These are phyloP conservation scores for Lodderomyces theae DNA, from an alignment of 1,139 yeast species.

Conservation along the genomic window DNA sequence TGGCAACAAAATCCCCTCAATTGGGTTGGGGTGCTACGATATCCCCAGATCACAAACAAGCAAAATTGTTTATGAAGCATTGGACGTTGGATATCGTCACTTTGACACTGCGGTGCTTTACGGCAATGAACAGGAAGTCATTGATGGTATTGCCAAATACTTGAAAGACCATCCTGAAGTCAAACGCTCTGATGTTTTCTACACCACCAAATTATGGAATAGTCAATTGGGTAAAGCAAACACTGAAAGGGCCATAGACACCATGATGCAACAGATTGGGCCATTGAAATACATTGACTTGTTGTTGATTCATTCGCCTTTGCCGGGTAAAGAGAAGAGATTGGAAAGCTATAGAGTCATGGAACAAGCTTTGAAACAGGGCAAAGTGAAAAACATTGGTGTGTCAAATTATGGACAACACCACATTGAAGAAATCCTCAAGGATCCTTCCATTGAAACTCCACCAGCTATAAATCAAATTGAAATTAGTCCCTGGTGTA, in stretches of 20 bases:
- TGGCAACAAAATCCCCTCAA: slow-evolving; percentile 32
- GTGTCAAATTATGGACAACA: slow-evolving; percentile 67
- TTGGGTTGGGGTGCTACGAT: slow-evolving; percentile 39
- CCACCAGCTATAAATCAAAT: slow-evolving; percentile 64
- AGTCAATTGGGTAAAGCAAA: slow-evolving; percentile 27
- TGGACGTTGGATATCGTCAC: slow-evolving; percentile 50
- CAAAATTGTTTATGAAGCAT: slow-evolving; percentile 45
- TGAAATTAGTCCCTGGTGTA: slow-evolving; percentile 76
- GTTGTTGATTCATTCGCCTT: slow-evolving; percentile 59
- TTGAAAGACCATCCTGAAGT: slow-evolving; percentile 46
- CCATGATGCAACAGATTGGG: slow-evolving; percentile 25
- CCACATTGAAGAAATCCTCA: slow-evolving; percentile 56
- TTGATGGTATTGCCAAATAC: slow-evolving; percentile 52
- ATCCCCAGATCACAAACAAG: slow-evolving; percentile 24
- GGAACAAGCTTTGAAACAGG: slow-evolving; percentile 62
- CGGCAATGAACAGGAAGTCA: slow-evolving; percentile 56
- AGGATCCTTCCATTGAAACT: slow-evolving; percentile 49
- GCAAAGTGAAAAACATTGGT: slow-evolving; percentile 57
- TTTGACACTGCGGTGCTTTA: slow-evolving; percentile 62
- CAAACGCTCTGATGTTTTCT: slow-evolving; percentile 60
- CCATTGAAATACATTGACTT: slow-evolving; percentile 50
- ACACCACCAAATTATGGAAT: slow-evolving; percentile 50
- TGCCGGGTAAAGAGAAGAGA: slow-evolving; percentile 50
- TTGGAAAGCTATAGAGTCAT: slow-evolving; percentile 58
- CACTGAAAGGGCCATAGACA: slow-evolving; percentile 27